Evolutionary conservation across 1,139 yeast genomes (phyloP), one percentile per base, ranked within the genome.

Genomic region (Komagataea norvegica): DNA sequence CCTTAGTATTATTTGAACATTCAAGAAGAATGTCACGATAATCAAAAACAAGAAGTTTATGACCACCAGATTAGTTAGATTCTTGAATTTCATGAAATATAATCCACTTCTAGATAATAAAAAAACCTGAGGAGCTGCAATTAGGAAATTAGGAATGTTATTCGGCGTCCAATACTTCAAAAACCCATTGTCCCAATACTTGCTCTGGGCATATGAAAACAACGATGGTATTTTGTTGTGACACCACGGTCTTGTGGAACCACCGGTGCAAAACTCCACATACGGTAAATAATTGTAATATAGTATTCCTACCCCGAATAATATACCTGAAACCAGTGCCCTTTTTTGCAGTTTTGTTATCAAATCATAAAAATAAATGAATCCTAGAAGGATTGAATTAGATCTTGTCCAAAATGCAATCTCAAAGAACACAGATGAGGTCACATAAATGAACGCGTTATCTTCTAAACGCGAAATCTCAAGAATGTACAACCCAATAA

Each of bases 161-260:
- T 77, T 78, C 0, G 68, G 48, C 0, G 93, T 80, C 93, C 96
- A 91, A 59, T 91, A 91, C 33, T 63, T 67, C 36, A 91, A 60
- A 40, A 89, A 77, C 1, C 98, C 98, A 33, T 69, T 72, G 49
- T 77, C 73, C 98, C 98, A 91, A 59, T 91, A 89, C 46, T 78
- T 70, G 3, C 62, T 44, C 59, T 91, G 98, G 7, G 94, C 85
- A 57, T 70, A 86, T n/a, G 74, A 61, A 52, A 81, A 80, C 26
- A 91, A 66, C 24, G 84, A 72, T 4, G 88, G 87, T 0, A 81
- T 33, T 10, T 45, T 55, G 17, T 58, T 46, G 13, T 56, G 47
- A 57, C 98, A 91, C 97, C 97, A 91, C 45, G 47, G 46, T 25
- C 47, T 41, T 4, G 16, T 13, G 8, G 70, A 82, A 2, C 81